Conservation (phyloP, 805 yeast genomes). For the Clavispora fructus region DNA sequence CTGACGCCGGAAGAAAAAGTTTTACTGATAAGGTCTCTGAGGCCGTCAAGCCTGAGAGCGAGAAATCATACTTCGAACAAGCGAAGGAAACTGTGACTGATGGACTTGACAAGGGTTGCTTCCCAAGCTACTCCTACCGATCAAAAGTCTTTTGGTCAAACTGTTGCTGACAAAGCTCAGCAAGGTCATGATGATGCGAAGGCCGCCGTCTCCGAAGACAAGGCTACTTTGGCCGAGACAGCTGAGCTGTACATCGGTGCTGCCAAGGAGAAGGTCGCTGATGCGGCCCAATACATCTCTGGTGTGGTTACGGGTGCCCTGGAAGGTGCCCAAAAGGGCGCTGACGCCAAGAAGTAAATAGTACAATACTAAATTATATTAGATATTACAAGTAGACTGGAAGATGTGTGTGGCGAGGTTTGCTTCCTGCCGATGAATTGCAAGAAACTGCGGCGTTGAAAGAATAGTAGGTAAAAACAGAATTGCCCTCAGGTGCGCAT, state of each 20-base stretch:
- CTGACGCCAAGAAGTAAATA: constrained; percentile 19
- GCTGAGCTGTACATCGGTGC: constrained; percentile 43
- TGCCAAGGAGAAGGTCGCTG: constrained; percentile 51
- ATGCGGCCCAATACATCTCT: constrained; percentile 54
- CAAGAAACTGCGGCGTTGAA: too few relatives aligned
- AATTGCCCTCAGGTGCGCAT: too few relatives aligned
- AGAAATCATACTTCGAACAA: constrained; percentile 60
- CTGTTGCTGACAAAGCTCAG: constrained; percentile 56
- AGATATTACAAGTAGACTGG: background rate
- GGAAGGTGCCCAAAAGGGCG: constrained; percentile 42
- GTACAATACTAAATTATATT: background rate
- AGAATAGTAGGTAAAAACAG: too few relatives aligned
- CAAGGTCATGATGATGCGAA: constrained; percentile 52
- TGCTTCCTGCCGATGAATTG: too few relatives aligned
- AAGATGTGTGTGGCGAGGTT: too few relatives aligned
- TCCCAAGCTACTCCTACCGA: constrained; percentile 55
- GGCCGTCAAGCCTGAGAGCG: constrained; percentile 61
- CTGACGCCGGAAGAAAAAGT: constrained; percentile 67
- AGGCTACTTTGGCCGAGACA: constrained; percentile 38
- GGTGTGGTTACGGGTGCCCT: constrained; percentile 53
- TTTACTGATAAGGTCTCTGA: constrained; percentile 66
- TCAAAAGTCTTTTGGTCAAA: constrained; percentile 67
- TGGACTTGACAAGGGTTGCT: constrained; percentile 58
- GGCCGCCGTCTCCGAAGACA: constrained; percentile 40
- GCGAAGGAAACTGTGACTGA: constrained; percentile 69